Evolutionary conservation across 768 basidiomycete genomes (phyloP), one percentile per base, ranked within the genome.

Genomic region (Sutorius australiensis): DNA sequence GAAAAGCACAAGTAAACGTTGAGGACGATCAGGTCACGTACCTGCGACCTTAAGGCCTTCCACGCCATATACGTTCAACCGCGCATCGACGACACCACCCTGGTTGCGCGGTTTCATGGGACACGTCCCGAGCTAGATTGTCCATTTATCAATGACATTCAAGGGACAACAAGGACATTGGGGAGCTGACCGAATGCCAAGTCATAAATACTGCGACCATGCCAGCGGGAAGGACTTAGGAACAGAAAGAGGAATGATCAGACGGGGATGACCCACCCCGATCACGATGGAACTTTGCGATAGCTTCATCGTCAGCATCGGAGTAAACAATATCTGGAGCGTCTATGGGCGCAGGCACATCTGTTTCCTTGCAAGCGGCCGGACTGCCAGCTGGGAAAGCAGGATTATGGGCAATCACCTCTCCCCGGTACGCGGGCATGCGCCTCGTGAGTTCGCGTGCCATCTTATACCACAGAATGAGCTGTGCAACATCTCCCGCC

Each of bases 1-100:
- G 9, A 16, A 48, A 36, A 6, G 28, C 2, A 11, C 6, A 8
- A 11, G 10, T 7, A 6, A 16, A 24, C 1, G 27, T 16, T 0
- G 9, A 7, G 5, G 1, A 27, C 3, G 6, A 21, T 5, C 7
- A 6, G 14, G n/a, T 53, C 8, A 32, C 71, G 4, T 51, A 80
- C 80, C 83, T 44, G 81, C 82, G 11, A 88, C 75, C 61, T 87
- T 85, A 43, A 88, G 70, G 21, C 76, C 74, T 51, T 73, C 51
- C 1, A 83, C 75, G 0, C 83, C 83, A 56, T 87, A 85, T 7
- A 87, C 84, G 51, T 82, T 83, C 43, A 87, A 63, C 28, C 70
- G 70, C 5, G 75, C 50, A 58, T 88, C 84, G 4, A 88, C 82
- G 6, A 89, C 86, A 5, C 86, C 87, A 2, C 76, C 77, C 30